Conservation (phyloP, 352 stramenopile species). For the Globisporangium megalacanthum region DNA sequence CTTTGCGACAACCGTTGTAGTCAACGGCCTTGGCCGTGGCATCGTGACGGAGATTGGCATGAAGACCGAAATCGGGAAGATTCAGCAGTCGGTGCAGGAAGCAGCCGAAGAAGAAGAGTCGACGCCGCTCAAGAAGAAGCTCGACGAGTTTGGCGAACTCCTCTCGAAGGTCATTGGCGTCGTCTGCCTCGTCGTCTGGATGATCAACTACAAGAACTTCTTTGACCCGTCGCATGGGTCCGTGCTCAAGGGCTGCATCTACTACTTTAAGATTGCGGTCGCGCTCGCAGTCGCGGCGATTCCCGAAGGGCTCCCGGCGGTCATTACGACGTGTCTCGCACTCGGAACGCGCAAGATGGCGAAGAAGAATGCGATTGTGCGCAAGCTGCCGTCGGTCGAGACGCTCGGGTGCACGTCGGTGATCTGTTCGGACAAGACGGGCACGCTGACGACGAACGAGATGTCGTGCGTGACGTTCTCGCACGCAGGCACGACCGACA, state of each 20-base stretch:
- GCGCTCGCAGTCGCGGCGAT: slow-evolving; percentile 98
- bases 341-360: slow-evolving; percentile 96
- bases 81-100: slow-evolving; percentile 90
- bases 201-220: slow-evolving; percentile 98
- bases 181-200: slow-evolving; percentile 96
- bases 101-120: slow-evolving; percentile 92
- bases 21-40: slow-evolving; percentile 90
- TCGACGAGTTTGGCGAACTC: slow-evolving; percentile 97
- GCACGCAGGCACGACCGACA: slow-evolving; percentile 56
- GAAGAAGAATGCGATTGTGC: slow-evolving; percentile 97
- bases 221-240: slow-evolving; percentile 84
- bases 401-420: slow-evolving; percentile 95
- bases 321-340: slow-evolving; percentile 97
- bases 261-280: slow-evolving; percentile 99
- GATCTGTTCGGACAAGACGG: slow-evolving; percentile 93
- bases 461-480: slow-evolving; percentile 92
- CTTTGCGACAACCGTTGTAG: slow-evolving; percentile 97
- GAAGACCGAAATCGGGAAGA: slow-evolving; percentile 99
- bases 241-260: slow-evolving; percentile 95
- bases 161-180: slow-evolving; percentile 96
- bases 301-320: slow-evolving; percentile 96
- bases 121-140: slow-evolving; percentile 96
- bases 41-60: slow-evolving; percentile 96
- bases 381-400: slow-evolving; percentile 97
- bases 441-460: slow-evolving; percentile 98